Base-by-base conservation (phyloP, 2,329 filamentous ascomycete genomes). In the Neodidymelliopsis sp. region DNA sequence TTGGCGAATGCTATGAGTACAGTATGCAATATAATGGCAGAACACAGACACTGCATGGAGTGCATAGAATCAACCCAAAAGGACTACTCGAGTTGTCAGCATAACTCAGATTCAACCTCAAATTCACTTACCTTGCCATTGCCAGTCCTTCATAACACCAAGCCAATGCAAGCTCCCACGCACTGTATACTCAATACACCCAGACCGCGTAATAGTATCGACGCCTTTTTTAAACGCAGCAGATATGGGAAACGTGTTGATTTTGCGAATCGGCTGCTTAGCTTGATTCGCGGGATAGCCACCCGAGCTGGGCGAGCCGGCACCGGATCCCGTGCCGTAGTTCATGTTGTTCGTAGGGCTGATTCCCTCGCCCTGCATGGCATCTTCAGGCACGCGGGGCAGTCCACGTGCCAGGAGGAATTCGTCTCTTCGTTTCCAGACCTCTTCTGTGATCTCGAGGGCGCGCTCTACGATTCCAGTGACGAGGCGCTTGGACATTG, bases 101-200 rank as follows among this genome's bases (percentile, higher is more conserved):
- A 18, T 4, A 2, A 9, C 12, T 27, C 22, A n/a, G 5, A 2
- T 4, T 12, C 15, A 16, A 3, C 4, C 6, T 18, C 15, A 16
- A 4, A 16, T 7, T 11, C 3, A 74, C 80, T 74, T 75, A 87
- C 85, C 81, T 79, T 88, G 84, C 84, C 85, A 88, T 19, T 77
- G 74, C 82, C 83, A 86, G 60, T 88, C 85, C 55, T 80, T 81
- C 85, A 88, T 88, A 34, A 88, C 84, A 23, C 84, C 82, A 2
- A 87, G 77, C 85, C 86, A 89, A 71, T 88, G 85, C 64, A 86
- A 68, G 41, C 75, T 76, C 4, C 85, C 85, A 49, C 82, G 76
- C 6, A 88, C 83, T 2, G 84, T 87, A 65, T 84, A 81, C 49
- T 86, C 82, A 41, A 77, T 76, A 54, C 85, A 81, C 49, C 83